Conservation (phyloP, 2,329 filamentous ascomycete genomes). For the Zymoseptoria pseudotritici region DNA sequence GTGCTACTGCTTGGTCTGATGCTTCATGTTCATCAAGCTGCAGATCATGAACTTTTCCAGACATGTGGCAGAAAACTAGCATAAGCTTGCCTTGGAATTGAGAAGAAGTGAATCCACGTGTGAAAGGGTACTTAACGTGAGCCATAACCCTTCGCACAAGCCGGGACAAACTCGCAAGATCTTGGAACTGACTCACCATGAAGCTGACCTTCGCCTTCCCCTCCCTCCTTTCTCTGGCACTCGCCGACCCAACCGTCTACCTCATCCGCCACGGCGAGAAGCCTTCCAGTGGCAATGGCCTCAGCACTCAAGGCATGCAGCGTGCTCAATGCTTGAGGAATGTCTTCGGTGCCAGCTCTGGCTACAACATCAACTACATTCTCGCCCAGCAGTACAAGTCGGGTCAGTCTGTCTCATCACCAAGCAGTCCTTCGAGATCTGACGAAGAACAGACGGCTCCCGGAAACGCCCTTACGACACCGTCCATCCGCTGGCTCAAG, state of each 20-base stretch:
- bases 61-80: neutral
- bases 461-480: slow-evolving; percentile 50
- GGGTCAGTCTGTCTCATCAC: slow-evolving; percentile 25
- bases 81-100: neutral
- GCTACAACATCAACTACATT: slow-evolving; percentile 52
- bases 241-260: slow-evolving; percentile 46
- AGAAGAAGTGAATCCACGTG: neutral
- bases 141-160: neutral
- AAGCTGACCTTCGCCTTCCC: slow-evolving; percentile 12
- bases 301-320: slow-evolving; percentile 46
- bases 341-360: slow-evolving; percentile 48
- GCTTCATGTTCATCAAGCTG: neutral
- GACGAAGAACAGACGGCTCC: slow-evolving; percentile 37
- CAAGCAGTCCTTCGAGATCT: neutral
- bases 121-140: neutral
- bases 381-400: slow-evolving; percentile 50
- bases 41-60: neutral
- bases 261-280: slow-evolving; percentile 60
- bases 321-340: slow-evolving; percentile 53
- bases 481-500: slow-evolving; percentile 48
- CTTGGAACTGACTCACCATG: slow-evolving; percentile 6
- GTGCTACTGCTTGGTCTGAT: neutral
- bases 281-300: slow-evolving; percentile 43
- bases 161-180: neutral
- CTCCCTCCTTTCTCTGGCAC: slow-evolving; percentile 10